Evolutionary conservation across 768 basidiomycete species (phyloP).

Genomic region (Gautieria morchelliformis): DNA sequence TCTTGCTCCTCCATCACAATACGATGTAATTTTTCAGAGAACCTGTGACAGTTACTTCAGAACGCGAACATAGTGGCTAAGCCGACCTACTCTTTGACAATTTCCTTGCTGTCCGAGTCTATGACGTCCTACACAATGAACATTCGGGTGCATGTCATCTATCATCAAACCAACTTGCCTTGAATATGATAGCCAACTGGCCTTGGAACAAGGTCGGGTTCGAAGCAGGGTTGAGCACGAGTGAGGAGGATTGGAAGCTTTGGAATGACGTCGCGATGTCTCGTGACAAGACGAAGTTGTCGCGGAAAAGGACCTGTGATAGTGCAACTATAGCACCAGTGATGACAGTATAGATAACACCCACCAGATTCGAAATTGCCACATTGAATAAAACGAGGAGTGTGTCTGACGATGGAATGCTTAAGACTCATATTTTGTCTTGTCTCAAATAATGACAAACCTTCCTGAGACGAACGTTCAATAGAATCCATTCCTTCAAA

Average conservation of each 20-base stretch:
- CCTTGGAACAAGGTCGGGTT: slow-evolving; percentile 54
- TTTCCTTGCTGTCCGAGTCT: slow-evolving; percentile 50
- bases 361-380: slow-evolving; percentile 52
- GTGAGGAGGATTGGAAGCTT: slow-evolving; percentile 49
- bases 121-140: slow-evolving; percentile 42
- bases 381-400: slow-evolving; percentile 56
- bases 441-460: not conserved
- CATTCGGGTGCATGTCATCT: not conserved
- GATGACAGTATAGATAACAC: slow-evolving; percentile 2
- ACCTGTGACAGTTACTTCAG: slow-evolving; percentile 24
- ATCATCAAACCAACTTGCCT: slow-evolving; percentile 25
- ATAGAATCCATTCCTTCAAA: slow-evolving; percentile 47
- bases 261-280: slow-evolving; percentile 54
- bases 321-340: not conserved
- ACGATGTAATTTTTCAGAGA: slow-evolving; percentile 46
- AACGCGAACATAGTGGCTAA: not conserved
- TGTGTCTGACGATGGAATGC: slow-evolving; percentile 30
- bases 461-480: slow-evolving; percentile 51
- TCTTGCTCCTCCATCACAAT: slow-evolving; percentile 56
- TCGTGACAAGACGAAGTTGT: slow-evolving; percentile 53
- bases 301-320: slow-evolving; percentile 49
- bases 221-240: slow-evolving; percentile 45
- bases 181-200: slow-evolving; percentile 52
- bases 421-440: too few relatives aligned
- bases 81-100: slow-evolving; percentile 41